phyloP scores from a whole-genome alignment of 2,329 filamentous ascomycete genomes.

The Neopestalotiopsis rosae region DNA sequence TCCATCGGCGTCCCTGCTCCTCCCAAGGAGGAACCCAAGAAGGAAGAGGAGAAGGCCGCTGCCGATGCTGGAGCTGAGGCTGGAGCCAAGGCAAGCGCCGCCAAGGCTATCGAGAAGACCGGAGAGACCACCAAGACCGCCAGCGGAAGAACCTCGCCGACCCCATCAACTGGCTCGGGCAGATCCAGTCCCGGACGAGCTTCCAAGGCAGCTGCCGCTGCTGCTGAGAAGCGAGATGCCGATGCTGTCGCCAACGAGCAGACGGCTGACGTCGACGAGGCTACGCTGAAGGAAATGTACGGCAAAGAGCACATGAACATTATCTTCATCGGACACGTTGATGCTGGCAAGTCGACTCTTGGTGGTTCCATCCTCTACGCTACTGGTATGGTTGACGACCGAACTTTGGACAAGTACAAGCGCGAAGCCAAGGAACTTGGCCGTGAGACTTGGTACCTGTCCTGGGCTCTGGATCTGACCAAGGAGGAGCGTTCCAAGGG shows the following conservation, averaged over 20 bases:
- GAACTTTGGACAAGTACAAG: conserved; percentile 98
- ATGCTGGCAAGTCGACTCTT: conserved; percentile 96
- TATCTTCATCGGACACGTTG: conserved; percentile 97
- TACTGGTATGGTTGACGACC: conserved; percentile 99
- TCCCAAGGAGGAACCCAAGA: conserved; percentile 61
- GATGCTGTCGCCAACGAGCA: conserved; percentile 87
- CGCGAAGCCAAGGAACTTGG: conserved; percentile 94
- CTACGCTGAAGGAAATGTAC: conserved; percentile 90
- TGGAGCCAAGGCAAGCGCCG: conserved; percentile 82
- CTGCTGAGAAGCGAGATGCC: conserved; percentile 62
- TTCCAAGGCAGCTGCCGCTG: conserved; percentile 45
- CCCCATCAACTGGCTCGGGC: conserved; percentile 72
- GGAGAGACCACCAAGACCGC: conserved; percentile 67
- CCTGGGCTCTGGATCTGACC: conserved; percentile 96
- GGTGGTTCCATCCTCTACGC: conserved; percentile 91
- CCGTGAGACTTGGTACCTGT: conserved; percentile 98
- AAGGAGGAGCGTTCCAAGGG: conserved; percentile 96
- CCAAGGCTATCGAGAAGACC: conserved; percentile 91
- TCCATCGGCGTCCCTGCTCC: conserved; percentile 68
- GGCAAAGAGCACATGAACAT: conserved; percentile 94
- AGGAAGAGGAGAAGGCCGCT: conserved; percentile 44
- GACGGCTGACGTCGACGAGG: conserved; percentile 71
- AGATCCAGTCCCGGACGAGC: conserved; percentile 78
- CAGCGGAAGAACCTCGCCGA: conserved; percentile 78
- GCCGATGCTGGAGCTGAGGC: conserved; percentile 60